A percentile compares a stretch with the other conserved stretches of the same genome.
These are phyloP conservation scores for Cicer pinnatifidum DNA, from an alignment of 306 rosid genomes.

Conservation along the genomic window DNA sequence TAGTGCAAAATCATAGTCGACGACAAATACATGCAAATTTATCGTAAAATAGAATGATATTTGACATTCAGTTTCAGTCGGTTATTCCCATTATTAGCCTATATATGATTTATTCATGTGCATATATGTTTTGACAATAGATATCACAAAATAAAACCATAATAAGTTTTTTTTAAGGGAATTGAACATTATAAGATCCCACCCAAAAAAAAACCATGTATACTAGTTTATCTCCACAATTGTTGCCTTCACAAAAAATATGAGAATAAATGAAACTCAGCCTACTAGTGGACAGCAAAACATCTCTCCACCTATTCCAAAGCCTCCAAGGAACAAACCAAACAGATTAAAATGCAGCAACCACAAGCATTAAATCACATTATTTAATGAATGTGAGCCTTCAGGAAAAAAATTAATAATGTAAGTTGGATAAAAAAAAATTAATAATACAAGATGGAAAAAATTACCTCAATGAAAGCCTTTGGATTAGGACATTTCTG, in stretches of 20 bases:
- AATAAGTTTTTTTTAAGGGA: not conserved
- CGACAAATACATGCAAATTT: slow-evolving; percentile 9
- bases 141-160: slow-evolving; percentile 21
- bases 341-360: not conserved
- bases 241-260: no score
- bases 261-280: no score
- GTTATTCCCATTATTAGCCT: slow-evolving; percentile 1
- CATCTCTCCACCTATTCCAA: no score
- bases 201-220: no score
- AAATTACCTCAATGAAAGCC: slow-evolving; percentile 83
- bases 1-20: slow-evolving; percentile 13
- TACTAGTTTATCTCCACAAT: no score
- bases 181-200: slow-evolving; percentile 6
- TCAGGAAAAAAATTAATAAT: not conserved
- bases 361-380: not conserved
- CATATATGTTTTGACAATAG: slow-evolving; percentile 1
- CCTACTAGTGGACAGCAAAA: no score
- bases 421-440: not conserved
- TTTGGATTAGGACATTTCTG: slow-evolving; percentile 96
- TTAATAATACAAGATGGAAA: not conserved
- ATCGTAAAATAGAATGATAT: slow-evolving; percentile 17
- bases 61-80: slow-evolving; percentile 22
- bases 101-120: not conserved
- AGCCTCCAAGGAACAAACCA: no score
- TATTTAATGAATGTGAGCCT: not conserved